Evolutionary conservation across 129 eudicot species (phyloP).

Genomic region (Flaveria linearis): DNA sequence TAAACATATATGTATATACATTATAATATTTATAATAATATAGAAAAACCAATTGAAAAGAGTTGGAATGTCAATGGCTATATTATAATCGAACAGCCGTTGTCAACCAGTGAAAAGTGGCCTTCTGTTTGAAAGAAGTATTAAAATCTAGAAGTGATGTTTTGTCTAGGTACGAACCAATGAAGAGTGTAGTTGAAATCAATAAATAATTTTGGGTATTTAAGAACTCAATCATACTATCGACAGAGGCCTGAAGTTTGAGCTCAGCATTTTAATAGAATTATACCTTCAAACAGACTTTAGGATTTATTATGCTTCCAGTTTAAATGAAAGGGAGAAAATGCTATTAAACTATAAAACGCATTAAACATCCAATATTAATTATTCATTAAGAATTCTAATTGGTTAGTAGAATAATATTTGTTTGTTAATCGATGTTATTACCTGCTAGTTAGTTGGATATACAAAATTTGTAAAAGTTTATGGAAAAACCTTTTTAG

Average conservation of each 20-base stretch:
- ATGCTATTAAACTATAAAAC: too few species aligned
- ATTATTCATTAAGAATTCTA: too few species aligned
- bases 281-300: too few species aligned
- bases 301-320: background rate
- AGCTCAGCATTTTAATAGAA: constrained; percentile 17
- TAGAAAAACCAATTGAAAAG: constrained; percentile 12
- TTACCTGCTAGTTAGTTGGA: too few species aligned
- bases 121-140: constrained; percentile 14
- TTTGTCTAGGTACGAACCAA: constrained; percentile 23
- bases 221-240: constrained; percentile 8
- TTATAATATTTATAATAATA: background rate
- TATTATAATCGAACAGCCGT: constrained; percentile 32
- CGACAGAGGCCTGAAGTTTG: constrained; percentile 37
- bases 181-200: constrained; percentile 31
- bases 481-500: too few species aligned
- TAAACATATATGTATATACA: too few species aligned
- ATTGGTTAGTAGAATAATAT: too few species aligned
- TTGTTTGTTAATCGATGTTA: too few species aligned
- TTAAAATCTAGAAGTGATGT: constrained; percentile 11
- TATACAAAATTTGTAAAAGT: too few species aligned
- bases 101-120: constrained; percentile 30
- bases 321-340: too few species aligned
- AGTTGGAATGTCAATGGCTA: constrained; percentile 41
- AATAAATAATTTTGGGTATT: background rate
- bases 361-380: too few species aligned